Conservation (phyloP, 805 yeast genomes). For the Metschnikowia continentalis region DNA sequence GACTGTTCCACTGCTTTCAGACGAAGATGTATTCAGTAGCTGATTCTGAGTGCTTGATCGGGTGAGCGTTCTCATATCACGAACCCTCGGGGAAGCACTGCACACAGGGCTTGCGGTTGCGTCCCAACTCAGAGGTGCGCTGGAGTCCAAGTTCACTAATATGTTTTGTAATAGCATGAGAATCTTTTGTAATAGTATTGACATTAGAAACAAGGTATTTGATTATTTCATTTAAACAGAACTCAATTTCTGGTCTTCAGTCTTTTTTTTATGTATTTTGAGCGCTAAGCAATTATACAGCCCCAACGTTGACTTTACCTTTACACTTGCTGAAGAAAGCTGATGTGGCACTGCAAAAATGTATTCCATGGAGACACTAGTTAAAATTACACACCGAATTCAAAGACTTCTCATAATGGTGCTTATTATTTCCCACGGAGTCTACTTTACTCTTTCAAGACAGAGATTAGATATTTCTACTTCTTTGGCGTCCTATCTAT, state of each 20-base stretch:
- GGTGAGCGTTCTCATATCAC: constrained; percentile 5
- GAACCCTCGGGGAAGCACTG: background rate
- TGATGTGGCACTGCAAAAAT: background rate
- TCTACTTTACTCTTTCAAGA: background rate
- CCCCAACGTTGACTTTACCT: background rate
- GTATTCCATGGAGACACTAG: background rate
- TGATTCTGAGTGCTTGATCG: background rate
- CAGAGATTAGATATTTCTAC: background rate
- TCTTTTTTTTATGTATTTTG: background rate
- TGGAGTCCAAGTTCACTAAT: background rate
- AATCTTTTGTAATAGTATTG: no score
- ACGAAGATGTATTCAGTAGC: background rate
- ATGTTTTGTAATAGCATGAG: background rate
- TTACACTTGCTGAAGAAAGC: background rate
- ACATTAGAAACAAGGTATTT: background rate
- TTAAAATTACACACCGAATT: background rate
- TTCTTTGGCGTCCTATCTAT: background rate
- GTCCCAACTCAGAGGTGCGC: constrained; percentile 1
- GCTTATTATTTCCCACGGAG: background rate
- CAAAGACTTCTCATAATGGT: background rate
- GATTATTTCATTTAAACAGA: background rate
- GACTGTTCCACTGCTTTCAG: background rate
- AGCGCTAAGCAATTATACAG: no score
- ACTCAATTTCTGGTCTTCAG: background rate
- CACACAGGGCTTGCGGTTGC: constrained; percentile 2